Evolutionary conservation across 306 rosid genomes (phyloP).

Genomic region (Sechiopsis laciniata): DNA sequence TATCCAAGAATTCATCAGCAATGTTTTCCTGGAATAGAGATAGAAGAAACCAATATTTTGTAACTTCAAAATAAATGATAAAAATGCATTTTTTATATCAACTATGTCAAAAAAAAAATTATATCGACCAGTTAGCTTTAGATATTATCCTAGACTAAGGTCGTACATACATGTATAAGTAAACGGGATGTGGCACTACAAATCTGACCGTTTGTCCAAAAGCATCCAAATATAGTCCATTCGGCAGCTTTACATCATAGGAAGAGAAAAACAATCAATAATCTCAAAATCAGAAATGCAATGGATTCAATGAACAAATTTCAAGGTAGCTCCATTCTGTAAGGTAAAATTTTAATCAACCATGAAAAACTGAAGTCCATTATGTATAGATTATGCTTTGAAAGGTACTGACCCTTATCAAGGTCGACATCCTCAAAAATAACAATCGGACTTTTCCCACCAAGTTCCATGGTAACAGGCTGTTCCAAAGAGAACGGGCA

Average conservation of each 20-base stretch:
- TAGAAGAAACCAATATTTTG: not conserved
- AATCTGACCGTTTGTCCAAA: slow-evolving; percentile 99
- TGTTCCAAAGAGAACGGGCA: slow-evolving; percentile 42
- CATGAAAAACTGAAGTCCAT: slow-evolving; percentile 17
- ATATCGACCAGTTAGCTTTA: not conserved
- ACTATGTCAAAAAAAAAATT: not conserved
- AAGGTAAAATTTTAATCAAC: not conserved
- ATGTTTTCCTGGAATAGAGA: slow-evolving; percentile 67
- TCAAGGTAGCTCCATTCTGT: not conserved
- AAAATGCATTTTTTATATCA: not conserved
- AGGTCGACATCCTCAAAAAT: slow-evolving; percentile 94
- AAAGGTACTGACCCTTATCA: slow-evolving; percentile 75
- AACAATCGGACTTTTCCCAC: slow-evolving; percentile 89
- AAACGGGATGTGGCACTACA: slow-evolving; percentile 99
- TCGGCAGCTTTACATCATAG: slow-evolving; percentile 74
- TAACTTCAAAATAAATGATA: slow-evolving; percentile 1
- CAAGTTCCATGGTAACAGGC: slow-evolving; percentile 96
- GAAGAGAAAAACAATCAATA: slow-evolving; percentile 21
- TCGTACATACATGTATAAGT: slow-evolving; percentile 62
- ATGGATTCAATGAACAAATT: not conserved
- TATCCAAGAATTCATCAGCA: slow-evolving; percentile 64
- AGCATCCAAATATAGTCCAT: slow-evolving; percentile 86
- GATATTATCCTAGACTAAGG: not conserved
- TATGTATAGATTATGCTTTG: slow-evolving; percentile 5
- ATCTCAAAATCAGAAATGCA: not conserved